Evolutionary conservation across 2,329 filamentous ascomycete genomes (phyloP).

Genomic region (Sporothrix brasiliensis): DNA sequence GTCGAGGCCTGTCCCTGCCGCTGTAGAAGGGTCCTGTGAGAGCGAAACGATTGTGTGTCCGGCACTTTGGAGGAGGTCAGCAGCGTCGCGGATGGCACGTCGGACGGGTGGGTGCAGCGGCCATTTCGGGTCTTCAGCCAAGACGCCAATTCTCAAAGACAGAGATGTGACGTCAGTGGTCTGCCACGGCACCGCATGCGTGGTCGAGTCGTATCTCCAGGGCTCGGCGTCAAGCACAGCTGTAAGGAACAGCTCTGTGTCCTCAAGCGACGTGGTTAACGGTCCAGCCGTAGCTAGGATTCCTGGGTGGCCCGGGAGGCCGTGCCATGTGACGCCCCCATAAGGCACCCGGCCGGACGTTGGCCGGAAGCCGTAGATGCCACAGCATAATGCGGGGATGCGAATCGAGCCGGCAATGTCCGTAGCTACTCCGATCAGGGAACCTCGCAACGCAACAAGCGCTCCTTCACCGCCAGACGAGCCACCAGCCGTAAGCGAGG

Average conservation of each 20-base stretch:
- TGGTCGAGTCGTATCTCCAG: conserved; percentile 13
- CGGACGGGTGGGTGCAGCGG: conserved; percentile 20
- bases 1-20: not conserved
- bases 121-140: conserved; percentile 4
- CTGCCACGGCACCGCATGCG: conserved; percentile 2
- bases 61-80: not conserved
- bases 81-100: conserved; percentile 10
- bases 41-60: conserved; percentile 18
- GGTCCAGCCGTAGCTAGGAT: conserved; percentile 21
- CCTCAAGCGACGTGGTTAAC: conserved; percentile 50
- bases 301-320: conserved; percentile 8
- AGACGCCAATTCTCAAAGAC: conserved; percentile 17
- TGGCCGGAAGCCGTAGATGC: conserved; percentile 41
- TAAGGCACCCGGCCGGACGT: conserved; percentile 12
- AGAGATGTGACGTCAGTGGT: not conserved
- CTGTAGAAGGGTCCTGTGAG: conserved; percentile 7
- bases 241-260: conserved; percentile 53
- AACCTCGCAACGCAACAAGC: conserved; percentile 42
- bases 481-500: conserved; percentile 42
- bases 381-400: conserved; percentile 42
- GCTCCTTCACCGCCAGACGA: conserved; percentile 47
- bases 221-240: conserved; percentile 58
- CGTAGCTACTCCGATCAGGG: conserved; percentile 44
- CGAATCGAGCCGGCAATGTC: conserved; percentile 41
- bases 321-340: not conserved